Conservation (phyloP, 768 basidiomycete species). For the Agrocybe pediades region DNA sequence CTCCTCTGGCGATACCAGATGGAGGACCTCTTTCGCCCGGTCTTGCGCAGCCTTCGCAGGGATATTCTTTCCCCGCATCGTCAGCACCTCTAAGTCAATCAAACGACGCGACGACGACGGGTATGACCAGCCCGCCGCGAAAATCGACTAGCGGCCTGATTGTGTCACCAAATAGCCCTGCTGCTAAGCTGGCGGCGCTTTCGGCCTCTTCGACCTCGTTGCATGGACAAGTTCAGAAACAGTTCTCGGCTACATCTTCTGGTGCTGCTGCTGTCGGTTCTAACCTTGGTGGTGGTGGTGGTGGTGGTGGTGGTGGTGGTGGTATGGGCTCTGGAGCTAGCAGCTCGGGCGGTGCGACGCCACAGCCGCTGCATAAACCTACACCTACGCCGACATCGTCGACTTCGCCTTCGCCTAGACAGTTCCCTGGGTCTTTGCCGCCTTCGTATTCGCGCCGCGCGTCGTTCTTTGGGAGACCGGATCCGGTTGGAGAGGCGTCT, state of each 20-base stretch:
- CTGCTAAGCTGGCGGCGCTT: too few species aligned
- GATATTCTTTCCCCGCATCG: conserved; percentile 17
- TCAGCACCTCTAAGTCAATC: conserved; percentile 3
- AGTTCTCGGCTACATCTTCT: too few species aligned
- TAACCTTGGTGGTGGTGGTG: too few species aligned
- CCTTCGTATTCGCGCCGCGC: conserved; percentile 43
- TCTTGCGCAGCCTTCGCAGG: conserved; percentile 1
- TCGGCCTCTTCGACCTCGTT: too few species aligned
- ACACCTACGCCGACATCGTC: conserved; percentile 60
- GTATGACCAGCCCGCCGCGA: conserved; percentile 13
- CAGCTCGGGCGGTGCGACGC: too few species aligned
- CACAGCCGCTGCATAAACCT: conserved; percentile 44
- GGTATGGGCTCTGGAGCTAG: too few species aligned
- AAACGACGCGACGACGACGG: conserved; percentile 6
- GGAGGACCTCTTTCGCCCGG: conserved; percentile 5
- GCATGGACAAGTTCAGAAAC: too few species aligned
- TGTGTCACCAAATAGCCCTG: too few species aligned
- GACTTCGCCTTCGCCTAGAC: conserved; percentile 57
- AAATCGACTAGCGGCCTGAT: conserved; percentile 18
- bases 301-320: too few species aligned
- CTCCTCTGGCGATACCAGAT: conserved; percentile 21
- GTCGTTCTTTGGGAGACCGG: conserved; percentile 40
- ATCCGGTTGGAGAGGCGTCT: conserved; percentile 30
- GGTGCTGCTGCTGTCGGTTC: too few species aligned
- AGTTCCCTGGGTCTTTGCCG: conserved; percentile 42